Evolutionary conservation across 305 asterid species (phyloP), one percentile per base, ranked within the genome.

Genomic region (Fraxinus baroniana): DNA sequence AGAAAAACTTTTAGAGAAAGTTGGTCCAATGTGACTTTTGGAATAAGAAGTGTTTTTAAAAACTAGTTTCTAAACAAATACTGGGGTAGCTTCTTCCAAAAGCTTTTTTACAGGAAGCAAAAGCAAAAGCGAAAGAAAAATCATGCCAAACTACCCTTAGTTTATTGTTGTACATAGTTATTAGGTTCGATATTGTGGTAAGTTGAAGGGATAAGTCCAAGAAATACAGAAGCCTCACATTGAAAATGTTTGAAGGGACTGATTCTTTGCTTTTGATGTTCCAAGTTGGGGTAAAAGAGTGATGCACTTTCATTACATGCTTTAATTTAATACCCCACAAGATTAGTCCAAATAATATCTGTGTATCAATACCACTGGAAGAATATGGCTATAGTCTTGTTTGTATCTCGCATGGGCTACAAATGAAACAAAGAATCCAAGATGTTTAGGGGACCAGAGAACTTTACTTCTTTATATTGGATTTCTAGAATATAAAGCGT

Each of bases 261-360:
- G 79, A 85, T 84, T 81, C 88, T 83, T 78, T 87, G 85, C 85
- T 82, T 84, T 88, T 73, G 78, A 83, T 87, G 75, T 74, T 76
- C 85, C 82, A 76, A 75, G 64, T 82, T 78, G 55, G 79, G 82
- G 76, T 84, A 66, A 82, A 76, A 66, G 46, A 66, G 60, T 75
- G 83, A 77, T 77, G 85, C 83, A 85, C 76, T 68, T 76, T 66
- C 70, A 33, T 22, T 81, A 80, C 81, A 75, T 75, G 82, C 79
- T 52, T 66, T 66, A 66, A 22, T 66, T 26, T 26, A 26, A 22
- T 57, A 28, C 36, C 73, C 74, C 74, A 68, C 74, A 26, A 68
- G 37, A 68, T 68, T 28, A 26, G 74, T 68, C 35, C 82, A 20
- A 22, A n/a, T 32, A 66, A 85, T 39, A 77, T 83, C 7, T 70